These are phyloP conservation scores for Psilocybe sp. DNA, from an alignment of 768 basidiomycete genomes.

Conservation along the genomic window DNA sequence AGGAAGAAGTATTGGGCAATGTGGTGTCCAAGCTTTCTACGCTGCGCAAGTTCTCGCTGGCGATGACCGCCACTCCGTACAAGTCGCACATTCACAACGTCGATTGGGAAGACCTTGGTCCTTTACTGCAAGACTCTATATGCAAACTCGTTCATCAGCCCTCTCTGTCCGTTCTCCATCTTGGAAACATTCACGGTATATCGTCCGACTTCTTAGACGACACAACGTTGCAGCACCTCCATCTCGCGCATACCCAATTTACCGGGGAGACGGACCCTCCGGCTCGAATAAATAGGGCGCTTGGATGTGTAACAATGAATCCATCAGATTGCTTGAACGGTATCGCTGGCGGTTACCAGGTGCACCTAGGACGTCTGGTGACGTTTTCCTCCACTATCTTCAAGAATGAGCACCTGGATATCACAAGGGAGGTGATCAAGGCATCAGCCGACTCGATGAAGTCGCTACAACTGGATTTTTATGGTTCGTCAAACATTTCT, in stretches of 20 bases:
- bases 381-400: conserved; percentile 7
- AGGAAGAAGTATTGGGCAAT: background rate
- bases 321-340: conserved; percentile 5
- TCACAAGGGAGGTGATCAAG: conserved; percentile 5
- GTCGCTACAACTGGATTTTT: conserved; percentile 6
- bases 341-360: conserved; percentile 5
- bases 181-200: conserved; percentile 3
- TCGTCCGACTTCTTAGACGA: conserved; percentile 4
- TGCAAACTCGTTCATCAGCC: conserved; percentile 1
- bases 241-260: conserved; percentile 4
- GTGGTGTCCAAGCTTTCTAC: background rate
- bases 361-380: conserved; percentile 1
- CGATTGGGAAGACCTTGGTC: conserved; percentile 4
- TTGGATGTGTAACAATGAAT: conserved; percentile 8
- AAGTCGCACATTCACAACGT: background rate
- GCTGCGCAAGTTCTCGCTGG: conserved; percentile 4
- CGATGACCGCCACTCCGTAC: conserved; percentile 6
- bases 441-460: conserved; percentile 5
- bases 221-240: conserved; percentile 3
- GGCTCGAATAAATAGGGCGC: background rate
- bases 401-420: conserved; percentile 1
- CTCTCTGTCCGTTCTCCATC: conserved; percentile 4
- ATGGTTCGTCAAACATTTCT: background rate
- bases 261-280: background rate
- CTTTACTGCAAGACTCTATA: conserved; percentile 1